Base-by-base conservation (phyloP, 768 basidiomycete genomes). In the Galerina sulciceps region DNA sequence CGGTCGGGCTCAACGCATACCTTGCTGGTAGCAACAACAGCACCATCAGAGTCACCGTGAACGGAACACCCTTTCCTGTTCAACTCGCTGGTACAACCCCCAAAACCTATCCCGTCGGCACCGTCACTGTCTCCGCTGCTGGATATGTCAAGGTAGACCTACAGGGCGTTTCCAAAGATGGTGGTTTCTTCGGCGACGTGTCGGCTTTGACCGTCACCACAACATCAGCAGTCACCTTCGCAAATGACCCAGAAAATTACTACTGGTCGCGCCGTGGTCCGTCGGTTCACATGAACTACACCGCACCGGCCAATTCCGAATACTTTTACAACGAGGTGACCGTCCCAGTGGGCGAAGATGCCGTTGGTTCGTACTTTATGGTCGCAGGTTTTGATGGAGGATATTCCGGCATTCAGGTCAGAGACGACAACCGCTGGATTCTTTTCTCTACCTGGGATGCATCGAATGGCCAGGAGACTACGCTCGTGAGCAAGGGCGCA, bases 291-390 rank as follows among this genome's bases (percentile, higher is more conserved):
- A 55, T 63, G 58, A 46, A 13, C 22, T 63, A 56, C 57, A 59
- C 58, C 43, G 49, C 56, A 9, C 62, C 62, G 6, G 22, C 53
- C 40, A 51, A 52, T 20, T 56, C 23, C 49, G 62, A 63, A 26
- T 63, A 63, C 37, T 63, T 63, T 54, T 63, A 62, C 61, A 62
- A 62, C 41, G 61, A 62, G 23, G 61, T 62, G 36, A 62, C 61
- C 31, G 61, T 62, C 46, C 61, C 61, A 31, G 61, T 50, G 37
- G 57, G 61, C 38, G 46, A 59, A 41, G 61, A 62, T 46, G 46
- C 23, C 31, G 46, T 62, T 23, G 61, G 61, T 0, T 62, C 61
- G 53, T 59, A 62, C 42, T 62, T 59, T 57, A 62, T 62, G 61
- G 61, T 52, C 13, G 61, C 61, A 14, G 61, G 61, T 26, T 62